Evolutionary conservation across 225 moss, liverwort and hornwort species (phyloP).

Genomic region (Sphagnum tenellum): DNA sequence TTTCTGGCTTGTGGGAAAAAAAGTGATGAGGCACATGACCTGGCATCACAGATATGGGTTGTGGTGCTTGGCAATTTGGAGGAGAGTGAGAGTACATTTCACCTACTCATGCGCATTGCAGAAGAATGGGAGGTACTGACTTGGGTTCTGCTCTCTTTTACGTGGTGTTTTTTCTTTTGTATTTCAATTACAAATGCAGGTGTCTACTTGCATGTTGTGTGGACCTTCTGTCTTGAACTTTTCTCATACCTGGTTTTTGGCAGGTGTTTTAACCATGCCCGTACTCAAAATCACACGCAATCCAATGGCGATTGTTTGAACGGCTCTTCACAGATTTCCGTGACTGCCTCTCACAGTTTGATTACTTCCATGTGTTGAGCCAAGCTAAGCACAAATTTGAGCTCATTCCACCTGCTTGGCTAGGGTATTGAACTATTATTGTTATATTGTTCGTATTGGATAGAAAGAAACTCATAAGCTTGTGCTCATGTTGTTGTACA

Average conservation of each 20-base stretch:
- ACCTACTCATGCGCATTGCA: constrained; percentile 88
- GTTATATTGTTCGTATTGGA: no score
- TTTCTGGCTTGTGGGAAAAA: constrained; percentile 95
- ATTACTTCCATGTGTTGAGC: no score
- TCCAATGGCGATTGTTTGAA: constrained; percentile 94
- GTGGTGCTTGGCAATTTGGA: constrained; percentile 93
- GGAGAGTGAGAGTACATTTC: constrained; percentile 82
- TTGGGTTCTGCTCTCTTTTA: background rate
- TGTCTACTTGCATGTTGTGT: no score
- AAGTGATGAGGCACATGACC: constrained; percentile 86
- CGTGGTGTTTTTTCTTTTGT: background rate
- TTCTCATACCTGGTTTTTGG: no score
- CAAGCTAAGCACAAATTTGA: no score
- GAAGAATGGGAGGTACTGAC: constrained; percentile 90
- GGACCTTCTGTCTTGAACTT: no score
- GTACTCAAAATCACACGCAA: constrained; percentile 81
- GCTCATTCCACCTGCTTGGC: no score
- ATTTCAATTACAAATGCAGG: no score
- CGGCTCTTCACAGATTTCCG: constrained; percentile 97
- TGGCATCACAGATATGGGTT: constrained; percentile 93
- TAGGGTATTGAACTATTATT: no score
- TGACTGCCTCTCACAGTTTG: no score
- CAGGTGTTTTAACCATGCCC: constrained; percentile 95
- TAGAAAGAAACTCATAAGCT: no score
- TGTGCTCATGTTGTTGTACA: no score